Base-by-base conservation (phyloP, 192 early-diverging fungal genomes). In the Coemansia sp. region DNA sequence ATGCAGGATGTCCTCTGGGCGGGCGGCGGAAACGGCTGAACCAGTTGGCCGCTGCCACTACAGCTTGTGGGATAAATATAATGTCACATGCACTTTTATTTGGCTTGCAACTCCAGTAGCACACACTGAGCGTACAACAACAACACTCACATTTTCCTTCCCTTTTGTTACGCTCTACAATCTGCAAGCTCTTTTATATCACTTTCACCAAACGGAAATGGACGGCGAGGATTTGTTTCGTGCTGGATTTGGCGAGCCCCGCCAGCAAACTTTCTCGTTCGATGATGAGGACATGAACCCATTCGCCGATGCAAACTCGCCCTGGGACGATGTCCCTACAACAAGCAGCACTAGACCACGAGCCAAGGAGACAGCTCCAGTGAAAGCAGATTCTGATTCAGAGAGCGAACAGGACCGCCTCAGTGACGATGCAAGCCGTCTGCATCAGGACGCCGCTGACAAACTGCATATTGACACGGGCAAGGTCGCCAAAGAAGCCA, bases 201-300 rank as follows among this genome's bases (percentile, higher is more conserved):
- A 16, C 38, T 44, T 16, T 44, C 4, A 4, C 22, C 3, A 31
- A 8, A 24, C 58, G 0, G 32, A 25, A 24, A 77, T 77, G 65
- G 60, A 80, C 52, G 49, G 47, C 67, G 65, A 70, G 50, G 71
- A 74, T 48, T 24, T 80, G 25, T 80, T 80, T 62, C 67, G 77
- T 50, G 51, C 57, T 50, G 71, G 71, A 7, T 80, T 80, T 62
- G 76, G 69, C 26, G 25, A 69, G 1, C 21, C 60, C 34, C 32
- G 64, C 22, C 68, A 64, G 41, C 64, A 67, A 47, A 54, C 68
- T 7, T 80, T 80, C 41, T 64, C 68, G 8, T 74, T 80, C 47
- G 68, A 67, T 60, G 69, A 34, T 27, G 62, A 67, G 18, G 77
- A 80, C 68, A 80, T 80, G 77, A 68, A 80, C 56, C 77, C 77